Base-by-base conservation (phyloP, 768 basidiomycete species). In the Mycena latifolia region DNA sequence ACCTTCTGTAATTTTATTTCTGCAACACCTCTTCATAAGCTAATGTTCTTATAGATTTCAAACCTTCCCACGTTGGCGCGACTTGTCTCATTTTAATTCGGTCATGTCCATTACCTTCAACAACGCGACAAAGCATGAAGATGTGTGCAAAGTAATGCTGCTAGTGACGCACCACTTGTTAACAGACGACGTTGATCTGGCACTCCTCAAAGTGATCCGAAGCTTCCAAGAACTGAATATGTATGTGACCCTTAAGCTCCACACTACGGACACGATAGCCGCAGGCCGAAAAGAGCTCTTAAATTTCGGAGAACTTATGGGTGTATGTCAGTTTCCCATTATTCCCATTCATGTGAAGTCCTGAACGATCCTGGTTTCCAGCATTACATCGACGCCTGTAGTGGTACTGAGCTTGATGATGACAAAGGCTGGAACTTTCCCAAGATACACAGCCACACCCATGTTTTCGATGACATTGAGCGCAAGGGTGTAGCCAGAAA, bases 341-440 rank as follows among this genome's bases (percentile, higher is more conserved):
- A 20, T 9, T 27, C 5, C 24, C 31, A 17, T n/a, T n/a, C n/a
- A n/a, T n/a, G n/a, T n/a, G n/a, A n/a, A n/a, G n/a, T n/a, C n/a
- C n/a, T n/a, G n/a, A n/a, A n/a, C n/a, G n/a, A n/a, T n/a, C n/a
- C n/a, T n/a, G n/a, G n/a, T n/a, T n/a, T n/a, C n/a, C n/a, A 61
- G 39, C 3, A 45, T 25, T 61, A 61, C 43, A 4, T 15, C 15
- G 15, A 7, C 0, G 60, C 50, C 4, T 54, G 60, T 15, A 2
- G 22, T 2, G 41, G 28, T 14, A 53, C 60, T 3, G 59, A 53
- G n/a, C 33, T 45, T 12, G 54, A 70, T 66, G 56, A 69, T 67
- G 54, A 71, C 64, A 76, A 77, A 69, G 66, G 76, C 24, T 80
- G 77, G 77, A 61, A 79, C 33, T 81, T 81, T 47, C 79, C 77